Percentiles rank a stretch among this genome's conserved stretches.
Conservation (phyloP, 2,329 filamentous ascomycete species). For the Alternaria tenuissima region DNA sequence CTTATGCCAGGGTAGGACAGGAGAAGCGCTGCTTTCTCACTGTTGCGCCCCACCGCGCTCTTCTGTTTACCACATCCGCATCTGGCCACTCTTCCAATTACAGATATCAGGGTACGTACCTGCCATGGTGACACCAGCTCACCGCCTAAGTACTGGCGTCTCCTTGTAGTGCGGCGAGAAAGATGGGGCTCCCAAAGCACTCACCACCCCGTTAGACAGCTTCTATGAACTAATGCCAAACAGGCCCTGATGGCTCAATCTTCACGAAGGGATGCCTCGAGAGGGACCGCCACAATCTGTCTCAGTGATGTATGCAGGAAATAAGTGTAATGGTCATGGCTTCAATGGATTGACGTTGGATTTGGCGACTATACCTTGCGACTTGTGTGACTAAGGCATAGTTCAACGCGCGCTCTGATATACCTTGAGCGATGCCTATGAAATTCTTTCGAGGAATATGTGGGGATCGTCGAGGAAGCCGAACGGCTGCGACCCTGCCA, state of each 20-base stretch:
- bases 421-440: constrained; percentile 10
- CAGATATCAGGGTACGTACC: constrained; percentile 28
- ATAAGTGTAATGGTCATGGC: not conserved
- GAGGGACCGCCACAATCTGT: not conserved
- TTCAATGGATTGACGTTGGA: constrained; percentile 19
- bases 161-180: constrained; percentile 11
- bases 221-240: constrained; percentile 17
- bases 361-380: constrained; percentile 30
- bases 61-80: constrained; percentile 14
- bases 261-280: not conserved
- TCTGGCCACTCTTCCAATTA: constrained; percentile 13
- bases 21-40: constrained; percentile 16
- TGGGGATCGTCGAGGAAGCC: constrained; percentile 1
- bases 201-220: constrained; percentile 9
- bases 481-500: not conserved
- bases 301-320: not conserved
- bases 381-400: constrained; percentile 23
- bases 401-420: constrained; percentile 7
- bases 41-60: constrained; percentile 30
- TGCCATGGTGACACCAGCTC: constrained; percentile 30
- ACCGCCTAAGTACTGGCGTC: constrained; percentile 32
- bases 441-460: not conserved
- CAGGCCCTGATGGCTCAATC: not conserved
- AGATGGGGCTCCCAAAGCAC: constrained; percentile 6
- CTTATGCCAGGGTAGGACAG: constrained; percentile 32